phyloP scores from a whole-genome alignment of 495 filamentous ascomycete species.

The Podospora comata region DNA sequence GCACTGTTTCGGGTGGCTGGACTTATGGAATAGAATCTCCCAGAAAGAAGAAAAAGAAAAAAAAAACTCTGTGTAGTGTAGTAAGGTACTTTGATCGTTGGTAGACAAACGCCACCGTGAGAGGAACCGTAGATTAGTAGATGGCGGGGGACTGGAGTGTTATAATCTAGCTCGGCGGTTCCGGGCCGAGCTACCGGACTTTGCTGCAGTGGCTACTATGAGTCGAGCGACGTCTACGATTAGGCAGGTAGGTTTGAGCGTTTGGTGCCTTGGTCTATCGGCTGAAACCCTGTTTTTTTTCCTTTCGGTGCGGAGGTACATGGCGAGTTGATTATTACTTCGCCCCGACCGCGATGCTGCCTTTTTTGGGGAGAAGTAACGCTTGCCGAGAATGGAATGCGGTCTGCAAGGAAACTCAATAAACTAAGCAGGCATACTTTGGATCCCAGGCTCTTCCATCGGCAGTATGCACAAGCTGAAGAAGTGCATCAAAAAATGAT shows the following conservation, averaged over 20 bases:
- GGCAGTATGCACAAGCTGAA: neutral
- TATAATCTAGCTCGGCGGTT: neutral
- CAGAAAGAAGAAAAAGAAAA: neutral
- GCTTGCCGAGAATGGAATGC: neutral
- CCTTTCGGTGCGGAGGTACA: neutral
- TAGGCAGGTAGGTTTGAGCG: neutral
- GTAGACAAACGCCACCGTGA: neutral
- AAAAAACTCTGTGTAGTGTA: neutral
- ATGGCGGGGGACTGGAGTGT: neutral
- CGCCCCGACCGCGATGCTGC: neutral
- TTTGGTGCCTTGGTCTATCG: neutral
- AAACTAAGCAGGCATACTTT: neutral
- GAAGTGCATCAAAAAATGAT: neutral
- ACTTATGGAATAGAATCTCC: neutral
- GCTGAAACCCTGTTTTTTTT: neutral
- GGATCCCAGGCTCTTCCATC: neutral
- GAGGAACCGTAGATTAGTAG: neutral
- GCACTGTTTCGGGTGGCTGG: neutral
- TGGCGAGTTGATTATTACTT: neutral
- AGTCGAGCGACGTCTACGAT: neutral
- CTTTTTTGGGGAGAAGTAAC: neutral
- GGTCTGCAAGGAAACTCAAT: neutral
- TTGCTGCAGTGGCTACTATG: neutral
- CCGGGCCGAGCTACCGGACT: neutral
- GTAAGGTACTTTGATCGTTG: neutral